Percentiles rank a stretch among this genome's conserved stretches.
phyloP scores from a whole-genome alignment of 139 green algal genomes.

The Coccomyxa sp. region DNA sequence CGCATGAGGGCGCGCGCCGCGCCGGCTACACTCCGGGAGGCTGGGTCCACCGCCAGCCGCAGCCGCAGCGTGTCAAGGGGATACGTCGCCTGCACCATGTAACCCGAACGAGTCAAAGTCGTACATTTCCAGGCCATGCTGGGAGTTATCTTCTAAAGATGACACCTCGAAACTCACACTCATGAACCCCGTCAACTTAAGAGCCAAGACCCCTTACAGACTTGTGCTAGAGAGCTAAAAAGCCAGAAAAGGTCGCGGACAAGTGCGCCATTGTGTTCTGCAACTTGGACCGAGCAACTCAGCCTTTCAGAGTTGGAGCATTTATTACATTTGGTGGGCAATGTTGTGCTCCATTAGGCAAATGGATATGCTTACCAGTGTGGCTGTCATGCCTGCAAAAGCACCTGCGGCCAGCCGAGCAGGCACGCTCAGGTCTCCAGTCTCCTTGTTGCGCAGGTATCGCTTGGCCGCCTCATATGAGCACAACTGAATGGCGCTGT shows the following conservation, averaged over 20 bases:
- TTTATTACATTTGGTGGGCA: too few relatives aligned
- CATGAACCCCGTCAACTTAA: too few relatives aligned
- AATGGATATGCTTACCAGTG: slow-evolving; percentile 33
- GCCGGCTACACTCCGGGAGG: slow-evolving; percentile 35
- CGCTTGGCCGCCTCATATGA: slow-evolving; percentile 71
- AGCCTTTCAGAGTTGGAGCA: too few relatives aligned
- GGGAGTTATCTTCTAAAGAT: slow-evolving; percentile 62
- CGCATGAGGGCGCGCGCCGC: slow-evolving; percentile 40
- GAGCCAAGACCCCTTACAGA: slow-evolving; percentile 3
- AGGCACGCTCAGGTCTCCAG: slow-evolving; percentile 52
- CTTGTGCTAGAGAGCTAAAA: too few relatives aligned
- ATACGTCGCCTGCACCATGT: slow-evolving; percentile 55
- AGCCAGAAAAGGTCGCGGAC: too few relatives aligned
- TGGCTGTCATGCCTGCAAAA: slow-evolving; percentile 64
- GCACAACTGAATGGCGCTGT: slow-evolving; percentile 66
- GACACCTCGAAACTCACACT: too few relatives aligned
- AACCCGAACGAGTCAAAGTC: neutral
- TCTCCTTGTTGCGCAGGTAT: slow-evolving; percentile 36
- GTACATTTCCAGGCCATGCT: neutral
- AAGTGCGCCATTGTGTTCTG: too few relatives aligned
- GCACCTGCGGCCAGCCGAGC: slow-evolving; percentile 61
- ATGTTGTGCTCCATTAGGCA: too few relatives aligned
- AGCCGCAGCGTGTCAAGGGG: slow-evolving; percentile 77
- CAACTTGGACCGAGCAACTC: too few relatives aligned
- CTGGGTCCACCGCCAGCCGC: slow-evolving; percentile 72